These are phyloP conservation scores for Suillus spraguei DNA, from an alignment of 768 basidiomycete genomes.

Conservation along the genomic window DNA sequence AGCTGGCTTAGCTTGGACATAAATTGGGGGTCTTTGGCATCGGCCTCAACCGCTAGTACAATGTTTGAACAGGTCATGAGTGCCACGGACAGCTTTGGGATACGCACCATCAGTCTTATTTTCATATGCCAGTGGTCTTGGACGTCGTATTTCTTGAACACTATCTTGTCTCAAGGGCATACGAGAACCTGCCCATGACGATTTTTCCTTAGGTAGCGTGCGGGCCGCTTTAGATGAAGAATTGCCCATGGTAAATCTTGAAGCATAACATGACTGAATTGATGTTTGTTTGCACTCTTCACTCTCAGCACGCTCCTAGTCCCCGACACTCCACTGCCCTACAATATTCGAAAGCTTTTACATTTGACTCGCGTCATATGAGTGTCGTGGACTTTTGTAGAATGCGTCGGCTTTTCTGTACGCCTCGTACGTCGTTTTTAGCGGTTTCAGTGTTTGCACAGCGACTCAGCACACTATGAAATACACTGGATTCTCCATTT, in stretches of 20 bases:
- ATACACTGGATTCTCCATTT: background rate
- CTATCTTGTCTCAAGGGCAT: constrained; percentile 27
- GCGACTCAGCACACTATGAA: background rate
- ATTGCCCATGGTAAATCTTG: constrained; percentile 51
- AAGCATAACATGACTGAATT: background rate
- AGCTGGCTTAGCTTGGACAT: constrained; percentile 63
- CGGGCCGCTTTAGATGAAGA: constrained; percentile 62
- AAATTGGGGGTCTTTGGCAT: constrained; percentile 74
- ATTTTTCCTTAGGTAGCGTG: constrained; percentile 52
- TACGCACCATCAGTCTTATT: constrained; percentile 55
- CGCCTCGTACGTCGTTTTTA: background rate
- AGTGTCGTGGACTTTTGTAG: background rate
- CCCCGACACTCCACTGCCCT: background rate
- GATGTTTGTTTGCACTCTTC: background rate
- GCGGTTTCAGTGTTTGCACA: background rate
- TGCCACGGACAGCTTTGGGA: constrained; percentile 9
- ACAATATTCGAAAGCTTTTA: background rate
- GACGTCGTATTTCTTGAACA: constrained; percentile 14
- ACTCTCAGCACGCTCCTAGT: too few relatives aligned
- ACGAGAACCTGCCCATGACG: constrained; percentile 52
- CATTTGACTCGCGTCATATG: background rate
- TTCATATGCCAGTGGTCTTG: constrained; percentile 47
- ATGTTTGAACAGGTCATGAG: constrained; percentile 3
- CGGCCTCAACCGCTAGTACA: constrained; percentile 55
- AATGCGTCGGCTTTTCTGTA: background rate